phyloP scores from a whole-genome alignment of 345 rosid species.

The Gossypium sturtianum region DNA sequence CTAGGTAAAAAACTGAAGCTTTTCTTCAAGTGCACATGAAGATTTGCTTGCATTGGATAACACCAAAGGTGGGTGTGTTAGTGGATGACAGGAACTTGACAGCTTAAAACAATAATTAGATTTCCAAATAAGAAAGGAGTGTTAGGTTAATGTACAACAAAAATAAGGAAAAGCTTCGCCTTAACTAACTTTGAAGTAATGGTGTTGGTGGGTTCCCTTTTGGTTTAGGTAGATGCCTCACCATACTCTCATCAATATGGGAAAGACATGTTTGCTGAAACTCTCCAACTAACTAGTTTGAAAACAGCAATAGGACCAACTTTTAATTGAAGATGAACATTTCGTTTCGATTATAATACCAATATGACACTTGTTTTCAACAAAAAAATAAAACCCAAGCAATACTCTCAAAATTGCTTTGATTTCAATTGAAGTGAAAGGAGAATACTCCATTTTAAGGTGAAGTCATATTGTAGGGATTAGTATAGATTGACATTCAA shows the following conservation, averaged over 20 bases:
- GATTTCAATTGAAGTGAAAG: neutral
- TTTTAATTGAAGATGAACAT: neutral
- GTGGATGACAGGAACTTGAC: neutral
- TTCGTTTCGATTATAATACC: neutral
- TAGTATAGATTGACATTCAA: no score
- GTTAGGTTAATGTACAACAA: neutral
- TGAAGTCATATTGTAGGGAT: neutral
- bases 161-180: neutral
- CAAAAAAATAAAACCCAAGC: neutral
- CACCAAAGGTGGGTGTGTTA: neutral
- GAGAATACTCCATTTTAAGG: neutral
- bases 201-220: slow-evolving; percentile 6
- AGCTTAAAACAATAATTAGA: neutral
- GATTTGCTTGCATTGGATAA: neutral
- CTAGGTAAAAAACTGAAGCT: neutral
- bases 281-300: slow-evolving; percentile 2
- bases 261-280: neutral
- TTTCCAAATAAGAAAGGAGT: neutral
- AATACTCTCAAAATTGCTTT: neutral
- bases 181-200: slow-evolving; percentile 11
- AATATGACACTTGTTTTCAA: neutral
- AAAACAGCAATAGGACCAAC: neutral
- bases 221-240: slow-evolving; percentile 1
- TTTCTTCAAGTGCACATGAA: neutral
- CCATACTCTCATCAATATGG: slow-evolving; percentile 1